phyloP scores from a whole-genome alignment of 2,329 filamentous ascomycete species.

The Fusarium sp. region DNA sequence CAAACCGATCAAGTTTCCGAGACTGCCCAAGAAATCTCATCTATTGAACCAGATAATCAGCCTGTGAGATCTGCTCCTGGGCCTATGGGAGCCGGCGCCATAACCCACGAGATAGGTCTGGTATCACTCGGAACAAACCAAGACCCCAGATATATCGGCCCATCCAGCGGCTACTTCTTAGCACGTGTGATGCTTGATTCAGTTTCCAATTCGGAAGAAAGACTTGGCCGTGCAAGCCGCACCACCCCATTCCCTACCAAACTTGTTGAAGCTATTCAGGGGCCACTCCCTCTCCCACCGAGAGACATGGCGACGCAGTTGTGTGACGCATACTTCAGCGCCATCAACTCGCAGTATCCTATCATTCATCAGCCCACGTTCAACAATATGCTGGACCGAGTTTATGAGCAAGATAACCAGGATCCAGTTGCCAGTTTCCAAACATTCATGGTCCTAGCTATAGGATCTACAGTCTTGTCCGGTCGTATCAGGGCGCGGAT shows the following conservation, averaged over 20 bases:
- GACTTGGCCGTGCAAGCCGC: slow-evolving; percentile 7
- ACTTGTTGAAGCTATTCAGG: slow-evolving; percentile 49
- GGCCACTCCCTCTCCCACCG: slow-evolving; percentile 48
- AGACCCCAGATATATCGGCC: slow-evolving; percentile 64
- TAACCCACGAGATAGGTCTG: slow-evolving; percentile 64
- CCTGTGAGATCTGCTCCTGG: slow-evolving; percentile 28
- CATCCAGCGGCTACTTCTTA: slow-evolving; percentile 66
- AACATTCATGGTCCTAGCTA: slow-evolving; percentile 64
- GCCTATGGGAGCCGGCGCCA: slow-evolving; percentile 35
- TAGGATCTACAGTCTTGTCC: slow-evolving; percentile 59
- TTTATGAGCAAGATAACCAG: slow-evolving; percentile 48
- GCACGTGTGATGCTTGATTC: slow-evolving; percentile 60
- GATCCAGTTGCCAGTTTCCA: slow-evolving; percentile 56
- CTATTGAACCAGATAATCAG: slow-evolving; percentile 8
- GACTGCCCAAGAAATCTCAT: rapidly evolving
- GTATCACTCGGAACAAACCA: slow-evolving; percentile 60
- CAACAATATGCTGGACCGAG: slow-evolving; percentile 51
- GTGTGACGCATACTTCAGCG: slow-evolving; percentile 60
- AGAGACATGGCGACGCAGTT: slow-evolving; percentile 54
- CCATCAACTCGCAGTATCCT: slow-evolving; percentile 61
- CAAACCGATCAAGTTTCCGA: neutral
- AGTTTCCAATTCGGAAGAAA: slow-evolving; percentile 44
- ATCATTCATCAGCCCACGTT: slow-evolving; percentile 60
- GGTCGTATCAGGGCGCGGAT: slow-evolving; percentile 56
- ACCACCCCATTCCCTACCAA: slow-evolving; percentile 42